Base-by-base conservation (phyloP, 2,329 filamentous ascomycete species). In the Botrytis hyacinthi region DNA sequence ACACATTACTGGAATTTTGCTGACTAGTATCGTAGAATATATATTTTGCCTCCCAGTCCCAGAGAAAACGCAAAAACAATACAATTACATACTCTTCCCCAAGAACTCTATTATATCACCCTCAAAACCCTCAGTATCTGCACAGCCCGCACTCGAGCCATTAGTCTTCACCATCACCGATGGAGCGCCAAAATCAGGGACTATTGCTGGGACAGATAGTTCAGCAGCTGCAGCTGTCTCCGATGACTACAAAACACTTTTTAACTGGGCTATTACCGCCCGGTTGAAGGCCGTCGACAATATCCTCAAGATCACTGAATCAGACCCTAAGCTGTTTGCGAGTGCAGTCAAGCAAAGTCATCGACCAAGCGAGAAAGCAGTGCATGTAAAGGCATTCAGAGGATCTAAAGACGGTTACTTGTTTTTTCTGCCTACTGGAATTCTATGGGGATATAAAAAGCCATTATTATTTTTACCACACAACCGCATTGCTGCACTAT, bases 361-460 rank as follows among this genome's bases (percentile, higher is more conserved):
- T 76, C 84, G 89, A 42, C 89, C 80, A 12, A 85, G 84, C 70
- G 90, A 92, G 76, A 87, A 86, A 78, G 89, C 90, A 0, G 89
- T 91, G 29, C 89, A 91, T 76, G 87, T 92, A 62, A 89, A 87
- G 77, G 90, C 87, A 1, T 91, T 91, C 81, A 85, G 90, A 62
- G 90, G 90, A 32, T 90, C 87, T 73, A 92, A 92, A 80, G 90
- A 92, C 74, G 90, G 90, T 0, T 91, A 87, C 76, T 83, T 92
- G 1, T 92, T 91, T 79, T 91, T 92, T 79, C 82, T 92, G 26
- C 86, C 89, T 46, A 89, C 85, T 40, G 90, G 90, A 22, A 91
- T 92, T 71, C 80, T 92, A 12, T 92, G 90, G 89, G 90, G 86
- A 0, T 92, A 90, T 84, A 92, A 91, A 82, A 92, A 92, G 81